Base-by-base conservation (phyloP, 2,329 filamentous ascomycete genomes). In the Ceratocystis lukuohia region DNA sequence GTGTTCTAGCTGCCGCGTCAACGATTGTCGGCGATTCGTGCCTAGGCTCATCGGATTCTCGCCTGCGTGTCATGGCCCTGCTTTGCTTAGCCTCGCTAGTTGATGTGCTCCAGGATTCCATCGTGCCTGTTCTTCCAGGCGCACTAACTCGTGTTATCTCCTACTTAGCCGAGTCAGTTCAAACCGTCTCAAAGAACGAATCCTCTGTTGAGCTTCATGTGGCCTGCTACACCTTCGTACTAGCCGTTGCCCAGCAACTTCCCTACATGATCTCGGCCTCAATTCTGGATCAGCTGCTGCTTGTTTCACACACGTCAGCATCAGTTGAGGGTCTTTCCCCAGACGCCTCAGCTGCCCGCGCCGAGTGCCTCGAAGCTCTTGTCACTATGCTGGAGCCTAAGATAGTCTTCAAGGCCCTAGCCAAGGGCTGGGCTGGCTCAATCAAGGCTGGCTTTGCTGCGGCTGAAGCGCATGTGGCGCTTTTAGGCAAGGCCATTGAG, bases 41-140 rank as follows among this genome's bases (percentile, higher is more conserved):
- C 69, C 82, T 97, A 62, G 89, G 88, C 46, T 87, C 88, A 73
- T 76, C 81, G 12, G 88, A 96, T 71, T 79, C 82, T 70, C 84
- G 84, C 30, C 82, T 96, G 61, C 87, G 87, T 50, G 82, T 93
- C 68, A 88, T 95, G 79, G 89, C 91, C n/a, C 78, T 96, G 59
- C 78, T 96, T 3, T 96, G 91, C 73, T 81, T 99, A 67, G 88
- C 93, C 2, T 96, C 91, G 1, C 84, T 96, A 71, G 86, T 96
- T 3, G 91, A 96, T 71, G 91, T 96, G 7, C 79, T 97, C 48
- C 87, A 88, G 67, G 91, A 96, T 70, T 88, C 87, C 12, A 88
- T 96, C 68, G 88, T 97, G 22, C 88, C 91, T 0, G 81, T 96
- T 0, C 78, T 97, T 22, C 91, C 93, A 0, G 80, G 80, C 28